These are phyloP conservation scores for Pseudoscleropodium purum DNA, from an alignment of 225 moss, liverwort and hornwort species.

Conservation along the genomic window DNA sequence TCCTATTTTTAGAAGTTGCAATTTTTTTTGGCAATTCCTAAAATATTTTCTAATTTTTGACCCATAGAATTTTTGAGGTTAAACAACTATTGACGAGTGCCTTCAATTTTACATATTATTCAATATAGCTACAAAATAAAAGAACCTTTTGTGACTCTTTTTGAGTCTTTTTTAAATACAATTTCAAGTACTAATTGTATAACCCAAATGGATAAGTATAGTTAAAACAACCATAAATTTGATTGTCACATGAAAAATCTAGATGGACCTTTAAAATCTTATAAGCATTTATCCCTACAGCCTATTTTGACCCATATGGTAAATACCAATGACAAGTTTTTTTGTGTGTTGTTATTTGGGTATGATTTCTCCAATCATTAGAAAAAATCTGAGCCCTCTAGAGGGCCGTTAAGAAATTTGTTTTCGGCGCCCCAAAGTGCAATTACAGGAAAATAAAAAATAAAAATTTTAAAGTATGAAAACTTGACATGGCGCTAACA, in stretches of 20 bases:
- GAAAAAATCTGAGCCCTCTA: too few relatives aligned
- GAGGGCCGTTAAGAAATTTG: too few relatives aligned
- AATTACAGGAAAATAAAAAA: too few relatives aligned
- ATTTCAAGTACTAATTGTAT: not conserved
- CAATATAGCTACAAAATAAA: not conserved
- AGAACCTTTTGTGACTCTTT: not conserved
- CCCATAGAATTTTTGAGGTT: not conserved
- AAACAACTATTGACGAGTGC: not conserved
- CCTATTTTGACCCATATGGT: accelerated
- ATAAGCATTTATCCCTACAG: not conserved
- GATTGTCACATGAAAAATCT: not conserved
- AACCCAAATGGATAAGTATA: not conserved
- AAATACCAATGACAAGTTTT: not conserved
- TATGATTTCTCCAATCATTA: not conserved
- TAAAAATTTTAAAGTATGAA: too few relatives aligned
- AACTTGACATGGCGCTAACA: too few relatives aligned
- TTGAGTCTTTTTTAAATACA: not conserved
- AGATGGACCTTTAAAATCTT: not conserved
- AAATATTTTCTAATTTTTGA: not conserved
- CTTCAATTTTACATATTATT: not conserved
- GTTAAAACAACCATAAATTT: not conserved
- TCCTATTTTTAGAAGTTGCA: accelerated
- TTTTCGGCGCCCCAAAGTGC: too few relatives aligned
- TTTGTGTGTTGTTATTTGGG: not conserved
- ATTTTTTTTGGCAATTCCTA: not conserved